phyloP scores from a whole-genome alignment of 2,329 filamentous ascomycete genomes.

The Monilinia fructicola region DNA sequence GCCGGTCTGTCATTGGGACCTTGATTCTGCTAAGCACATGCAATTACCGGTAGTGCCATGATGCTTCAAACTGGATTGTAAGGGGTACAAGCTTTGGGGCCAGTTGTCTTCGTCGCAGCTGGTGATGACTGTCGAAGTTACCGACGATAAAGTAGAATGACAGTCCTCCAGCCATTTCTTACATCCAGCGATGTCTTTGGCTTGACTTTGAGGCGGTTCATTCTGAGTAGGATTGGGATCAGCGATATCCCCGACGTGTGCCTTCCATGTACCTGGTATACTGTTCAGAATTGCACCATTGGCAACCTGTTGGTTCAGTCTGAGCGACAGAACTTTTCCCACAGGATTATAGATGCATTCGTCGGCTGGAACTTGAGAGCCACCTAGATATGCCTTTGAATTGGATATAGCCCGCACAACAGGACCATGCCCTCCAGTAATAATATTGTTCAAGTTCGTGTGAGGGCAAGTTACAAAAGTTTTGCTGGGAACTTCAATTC shows the following conservation, averaged over 20 bases:
- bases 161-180: not conserved
- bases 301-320: not conserved
- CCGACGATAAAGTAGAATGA: not conserved
- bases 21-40: not conserved
- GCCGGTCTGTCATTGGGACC: no score
- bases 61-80: not conserved
- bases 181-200: not conserved
- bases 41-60: not conserved
- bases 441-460: not conserved
- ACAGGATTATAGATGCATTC: not conserved
- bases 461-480: not conserved
- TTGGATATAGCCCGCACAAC: not conserved
- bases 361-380: not conserved
- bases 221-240: not conserved
- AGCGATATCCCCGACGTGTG: not conserved
- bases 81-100: not conserved
- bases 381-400: not conserved
- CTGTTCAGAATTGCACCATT: slow-evolving; percentile 2
- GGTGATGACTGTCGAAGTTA: not conserved
- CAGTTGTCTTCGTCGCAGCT: not conserved
- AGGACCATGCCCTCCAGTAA: not conserved
- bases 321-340: not conserved
- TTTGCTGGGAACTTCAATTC: not conserved
- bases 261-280: not conserved
- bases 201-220: not conserved